phyloP scores from a whole-genome alignment of 768 basidiomycete genomes.

The Trametes maxima region DNA sequence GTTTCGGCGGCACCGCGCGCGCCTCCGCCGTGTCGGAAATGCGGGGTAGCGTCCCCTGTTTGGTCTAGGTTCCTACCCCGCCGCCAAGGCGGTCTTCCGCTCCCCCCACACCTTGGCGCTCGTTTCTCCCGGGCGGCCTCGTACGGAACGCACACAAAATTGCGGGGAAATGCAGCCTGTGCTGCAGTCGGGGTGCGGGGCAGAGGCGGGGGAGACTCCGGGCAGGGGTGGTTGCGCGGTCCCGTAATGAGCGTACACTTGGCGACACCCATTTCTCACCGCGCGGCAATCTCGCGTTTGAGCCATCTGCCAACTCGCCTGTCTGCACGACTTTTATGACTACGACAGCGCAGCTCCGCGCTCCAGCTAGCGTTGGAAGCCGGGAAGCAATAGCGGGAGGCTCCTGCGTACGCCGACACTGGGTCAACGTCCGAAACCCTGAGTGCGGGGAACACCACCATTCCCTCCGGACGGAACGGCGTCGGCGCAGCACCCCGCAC shows the following conservation, averaged over 20 bases:
- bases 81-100: slow-evolving; percentile 14
- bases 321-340: too few species aligned
- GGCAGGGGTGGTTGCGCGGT: not conserved
- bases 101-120: slow-evolving; percentile 5
- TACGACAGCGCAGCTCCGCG: too few species aligned
- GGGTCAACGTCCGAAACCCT: too few species aligned
- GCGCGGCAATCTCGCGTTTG: not conserved
- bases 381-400: too few species aligned
- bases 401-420: too few species aligned
- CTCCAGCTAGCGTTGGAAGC: too few species aligned
- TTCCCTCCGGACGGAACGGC: slow-evolving; percentile 3
- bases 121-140: not conserved
- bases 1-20: not conserved
- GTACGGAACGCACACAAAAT: not conserved
- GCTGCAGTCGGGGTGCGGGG: not conserved
- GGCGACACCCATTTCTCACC: not conserved
- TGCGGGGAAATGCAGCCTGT: slow-evolving; percentile 8
- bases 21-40: slow-evolving; percentile 1
- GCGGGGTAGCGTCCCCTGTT: slow-evolving; percentile 14
- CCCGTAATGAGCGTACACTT: not conserved
- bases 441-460: too few species aligned
- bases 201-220: not conserved
- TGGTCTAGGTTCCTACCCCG: slow-evolving; percentile 13
- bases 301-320: too few species aligned
- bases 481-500: slow-evolving; percentile 11